Conservation (phyloP, 2,329 filamentous ascomycete genomes). For the Tolypocladium endophyticum region DNA sequence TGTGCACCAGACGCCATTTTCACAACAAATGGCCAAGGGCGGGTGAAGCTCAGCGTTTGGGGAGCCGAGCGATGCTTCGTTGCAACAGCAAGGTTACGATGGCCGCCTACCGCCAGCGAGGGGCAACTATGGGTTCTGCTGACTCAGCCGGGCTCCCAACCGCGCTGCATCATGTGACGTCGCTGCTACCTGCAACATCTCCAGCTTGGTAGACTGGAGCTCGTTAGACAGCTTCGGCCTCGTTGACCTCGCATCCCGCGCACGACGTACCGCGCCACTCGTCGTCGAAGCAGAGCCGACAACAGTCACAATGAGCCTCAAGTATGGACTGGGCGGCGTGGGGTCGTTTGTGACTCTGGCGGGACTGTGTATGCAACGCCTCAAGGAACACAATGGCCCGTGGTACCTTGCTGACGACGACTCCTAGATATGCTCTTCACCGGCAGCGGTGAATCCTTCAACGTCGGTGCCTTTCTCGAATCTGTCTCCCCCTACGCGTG, state of each 20-base stretch:
- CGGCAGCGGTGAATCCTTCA: conserved; percentile 89
- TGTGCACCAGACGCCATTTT: conserved; percentile 40
- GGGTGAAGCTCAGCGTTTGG: neutral
- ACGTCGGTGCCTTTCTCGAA: conserved; percentile 93
- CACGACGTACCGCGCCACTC: neutral
- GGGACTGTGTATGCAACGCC: conserved; percentile 58
- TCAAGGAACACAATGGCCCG: conserved; percentile 6
- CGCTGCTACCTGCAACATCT: conserved; percentile 6
- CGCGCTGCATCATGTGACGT: conserved; percentile 25
- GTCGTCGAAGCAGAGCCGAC: neutral
- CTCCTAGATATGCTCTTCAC: conserved; percentile 92
- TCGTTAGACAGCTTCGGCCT: neutral
- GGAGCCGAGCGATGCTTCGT: neutral
- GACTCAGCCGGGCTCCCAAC: conserved; percentile 1
- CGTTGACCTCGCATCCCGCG: neutral
- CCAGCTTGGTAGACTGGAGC: neutral
- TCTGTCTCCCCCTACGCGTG: conserved; percentile 88
- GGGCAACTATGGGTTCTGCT: neutral
- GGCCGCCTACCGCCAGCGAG: neutral
- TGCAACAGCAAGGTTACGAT: neutral
- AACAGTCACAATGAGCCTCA: conserved; percentile 53
- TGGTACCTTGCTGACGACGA: conserved; percentile 4
- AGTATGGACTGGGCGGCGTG: conserved; percentile 59
- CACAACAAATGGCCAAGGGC: neutral
- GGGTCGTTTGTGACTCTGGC: conserved; percentile 60